phyloP scores from a whole-genome alignment of 805 yeast species.

The Saccharomycopsis oosterbeekiorum region DNA sequence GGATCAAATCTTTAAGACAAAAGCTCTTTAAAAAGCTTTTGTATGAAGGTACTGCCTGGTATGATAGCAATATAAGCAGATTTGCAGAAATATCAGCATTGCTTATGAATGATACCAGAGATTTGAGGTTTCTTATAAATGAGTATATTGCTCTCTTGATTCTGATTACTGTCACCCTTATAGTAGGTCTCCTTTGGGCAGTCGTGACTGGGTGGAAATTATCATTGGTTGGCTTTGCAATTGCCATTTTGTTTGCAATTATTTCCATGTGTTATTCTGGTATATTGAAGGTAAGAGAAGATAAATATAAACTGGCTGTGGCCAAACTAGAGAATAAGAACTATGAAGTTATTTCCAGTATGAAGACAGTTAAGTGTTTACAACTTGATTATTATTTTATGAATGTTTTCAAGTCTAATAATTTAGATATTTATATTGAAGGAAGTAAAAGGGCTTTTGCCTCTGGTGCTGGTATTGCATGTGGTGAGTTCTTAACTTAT shows the following conservation, averaged over 20 bases:
- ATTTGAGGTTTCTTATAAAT: constrained; percentile 54
- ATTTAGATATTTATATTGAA: constrained; percentile 26
- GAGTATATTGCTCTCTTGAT: constrained; percentile 48
- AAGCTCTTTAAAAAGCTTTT: constrained; percentile 39
- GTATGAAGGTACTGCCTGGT: constrained; percentile 46
- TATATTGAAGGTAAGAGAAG: constrained; percentile 46
- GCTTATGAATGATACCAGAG: constrained; percentile 74
- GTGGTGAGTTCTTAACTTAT: constrained; percentile 42
- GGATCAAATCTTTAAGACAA: constrained; percentile 50
- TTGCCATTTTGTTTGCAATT: constrained; percentile 53
- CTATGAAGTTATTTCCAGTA: constrained; percentile 45
- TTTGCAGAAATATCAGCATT: constrained; percentile 54
- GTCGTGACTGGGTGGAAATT: constrained; percentile 75
- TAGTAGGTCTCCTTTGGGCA: constrained; percentile 70
- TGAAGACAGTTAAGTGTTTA: constrained; percentile 54
- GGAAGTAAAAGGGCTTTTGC: constrained; percentile 45
- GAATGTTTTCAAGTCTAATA: constrained; percentile 26
- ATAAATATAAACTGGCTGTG: constrained; percentile 44
- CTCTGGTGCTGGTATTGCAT: constrained; percentile 60
- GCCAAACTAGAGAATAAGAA: constrained; percentile 43
- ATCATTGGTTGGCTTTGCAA: constrained; percentile 69
- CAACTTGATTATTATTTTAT: constrained; percentile 42
- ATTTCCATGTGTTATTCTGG: constrained; percentile 44
- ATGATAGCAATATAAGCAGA: constrained; percentile 28
- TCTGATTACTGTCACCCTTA: constrained; percentile 43